Evolutionary conservation across 139 green algal genomes (phyloP).

Genomic region (Chlamydomonas sphaeroides): DNA sequence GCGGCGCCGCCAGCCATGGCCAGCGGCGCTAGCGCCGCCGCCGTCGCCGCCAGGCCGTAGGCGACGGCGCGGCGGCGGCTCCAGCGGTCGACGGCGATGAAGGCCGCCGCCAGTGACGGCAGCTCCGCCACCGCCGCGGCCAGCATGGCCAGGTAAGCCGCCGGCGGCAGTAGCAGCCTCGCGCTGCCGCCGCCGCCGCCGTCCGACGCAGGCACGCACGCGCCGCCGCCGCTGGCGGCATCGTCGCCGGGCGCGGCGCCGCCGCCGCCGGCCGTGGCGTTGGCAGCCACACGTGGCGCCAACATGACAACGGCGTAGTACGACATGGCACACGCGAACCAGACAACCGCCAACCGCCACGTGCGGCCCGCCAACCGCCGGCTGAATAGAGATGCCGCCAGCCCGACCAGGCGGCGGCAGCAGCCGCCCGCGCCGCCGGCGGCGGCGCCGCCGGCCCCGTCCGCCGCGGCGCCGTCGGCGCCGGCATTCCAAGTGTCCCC

Average conservation of each 20-base stretch:
- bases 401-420: no score
- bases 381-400: neutral
- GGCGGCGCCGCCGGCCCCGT: no score
- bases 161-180: neutral
- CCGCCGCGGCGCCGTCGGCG: no score
- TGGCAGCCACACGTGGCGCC: conserved; percentile 48
- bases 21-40: conserved; percentile 18
- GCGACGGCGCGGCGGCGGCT: neutral
- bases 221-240: neutral
- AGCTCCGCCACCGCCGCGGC: conserved; percentile 5
- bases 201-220: neutral
- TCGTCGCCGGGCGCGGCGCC: neutral
- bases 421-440: no score
- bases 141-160: conserved; percentile 8
- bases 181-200: neutral
- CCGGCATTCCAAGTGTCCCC: neutral
- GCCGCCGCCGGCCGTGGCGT: neutral
- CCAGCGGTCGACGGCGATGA: conserved; percentile 5
- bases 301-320: conserved; percentile 88
- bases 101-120: conserved; percentile 7
- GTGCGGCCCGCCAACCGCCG: neutral
- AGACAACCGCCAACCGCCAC: conserved; percentile 67
- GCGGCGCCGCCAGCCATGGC: neutral
- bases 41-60: neutral
- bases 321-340: conserved; percentile 73